Evolutionary conservation across 2,329 filamentous ascomycete genomes (phyloP), one percentile per base, ranked within the genome.

Genomic region (Mollisiaceae sp.): DNA sequence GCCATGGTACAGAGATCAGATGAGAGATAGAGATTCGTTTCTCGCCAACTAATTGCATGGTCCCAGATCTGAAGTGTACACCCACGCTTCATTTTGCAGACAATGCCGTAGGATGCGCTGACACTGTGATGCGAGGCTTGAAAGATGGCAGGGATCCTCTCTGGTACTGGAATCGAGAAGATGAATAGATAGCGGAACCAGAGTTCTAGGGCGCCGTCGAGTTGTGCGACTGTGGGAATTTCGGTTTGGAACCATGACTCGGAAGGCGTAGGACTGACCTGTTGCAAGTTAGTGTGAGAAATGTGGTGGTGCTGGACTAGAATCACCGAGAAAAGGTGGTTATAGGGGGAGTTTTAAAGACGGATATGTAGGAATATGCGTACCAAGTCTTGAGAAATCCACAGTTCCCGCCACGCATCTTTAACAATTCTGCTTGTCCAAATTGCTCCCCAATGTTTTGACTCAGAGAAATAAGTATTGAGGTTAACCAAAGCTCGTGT

Each of bases 41-140:
- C 85, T 67, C 86, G 79, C 85, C 85, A 88, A 45, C 82, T 83
- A 67, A 88, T 88, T 35, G 84, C 84, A 72, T 88, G 86, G 67
- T 88, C 86, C 86, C 86, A 88, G 65, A 88, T 86, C 68, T 86
- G 85, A 50, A 87, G 80, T 0, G 83, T 86, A 64, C 84, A 85
- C 64, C 83, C 82, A 35, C 84, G 81, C 75, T 86, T 86, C 69
- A 88, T 79, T 76, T 88, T 88, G 75, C 85, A 86, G 15, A 88
- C 82, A 64, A 88, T 83, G 35, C 86, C 86, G 64, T 88, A 88
- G 0, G 85, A 83, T 8, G 84, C 85, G 63, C 84, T 85, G 52
- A 86, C 85, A 64, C 84, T 86, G 75, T 88, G 86, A 70, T 88
- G 86, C 1, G 86, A 87, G 32, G 85, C 85, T 74, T 88, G 86